These are phyloP conservation scores for Obelidium mucronatum DNA, from an alignment of 192 early-diverging fungal species.

Conservation along the genomic window DNA sequence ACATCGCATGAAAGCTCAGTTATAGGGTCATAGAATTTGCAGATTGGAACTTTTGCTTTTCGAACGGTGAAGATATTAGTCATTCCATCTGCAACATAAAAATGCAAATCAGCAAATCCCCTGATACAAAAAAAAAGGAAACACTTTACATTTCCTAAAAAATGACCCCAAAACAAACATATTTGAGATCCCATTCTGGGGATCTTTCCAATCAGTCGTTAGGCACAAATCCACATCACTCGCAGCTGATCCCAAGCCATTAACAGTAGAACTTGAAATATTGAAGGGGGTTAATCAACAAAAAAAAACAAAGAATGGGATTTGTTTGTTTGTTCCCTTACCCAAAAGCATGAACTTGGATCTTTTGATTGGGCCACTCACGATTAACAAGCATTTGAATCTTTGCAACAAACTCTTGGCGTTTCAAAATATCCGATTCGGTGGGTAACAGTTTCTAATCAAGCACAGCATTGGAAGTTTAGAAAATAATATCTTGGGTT, in stretches of 20 bases:
- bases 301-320: constrained; percentile 14
- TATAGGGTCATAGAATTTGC: constrained; percentile 85
- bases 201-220: constrained; percentile 82
- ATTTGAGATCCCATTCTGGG: constrained; percentile 65
- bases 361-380: constrained; percentile 84
- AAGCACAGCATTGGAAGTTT: too few species aligned
- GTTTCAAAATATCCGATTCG: background rate
- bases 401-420: constrained; percentile 74
- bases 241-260: constrained; percentile 80
- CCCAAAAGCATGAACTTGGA: constrained; percentile 89
- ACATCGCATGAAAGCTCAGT: constrained; percentile 86
- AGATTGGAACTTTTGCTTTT: constrained; percentile 91
- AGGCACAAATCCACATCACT: constrained; percentile 95
- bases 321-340: constrained; percentile 49
- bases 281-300: background rate
- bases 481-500: too few species aligned
- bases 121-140: background rate
- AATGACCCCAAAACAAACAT: constrained; percentile 76
- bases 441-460: constrained; percentile 8
- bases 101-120: background rate
- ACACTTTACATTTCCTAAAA: constrained; percentile 66
- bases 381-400: constrained; percentile 76
- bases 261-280: constrained; percentile 76
- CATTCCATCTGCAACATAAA: constrained; percentile 72
- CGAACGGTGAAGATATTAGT: constrained; percentile 77